A percentile compares a stretch with the other conserved stretches of the same genome.
Conservation (phyloP, 2,329 filamentous ascomycete genomes). For the Rhinocladiella mackenziei region DNA sequence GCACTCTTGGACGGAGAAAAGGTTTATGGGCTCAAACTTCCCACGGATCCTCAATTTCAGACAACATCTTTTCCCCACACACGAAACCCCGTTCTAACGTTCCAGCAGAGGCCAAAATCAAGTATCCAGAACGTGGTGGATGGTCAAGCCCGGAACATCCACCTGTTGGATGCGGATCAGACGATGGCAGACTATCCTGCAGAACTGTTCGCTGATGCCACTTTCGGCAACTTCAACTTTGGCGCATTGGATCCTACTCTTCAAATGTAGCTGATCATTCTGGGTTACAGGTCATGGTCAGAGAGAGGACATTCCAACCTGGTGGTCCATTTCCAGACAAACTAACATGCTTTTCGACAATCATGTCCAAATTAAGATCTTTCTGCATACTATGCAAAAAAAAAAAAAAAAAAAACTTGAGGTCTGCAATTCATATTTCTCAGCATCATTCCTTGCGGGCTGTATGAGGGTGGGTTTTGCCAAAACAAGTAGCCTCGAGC, state of each 20-base stretch:
- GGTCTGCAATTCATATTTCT: too few species aligned
- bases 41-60: neutral
- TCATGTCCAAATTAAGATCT: too few species aligned
- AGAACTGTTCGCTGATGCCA: slow-evolving; percentile 2
- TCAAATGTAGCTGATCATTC: slow-evolving; percentile 3
- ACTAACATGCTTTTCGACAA: too few species aligned
- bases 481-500: too few species aligned
- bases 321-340: too few species aligned
- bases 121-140: neutral
- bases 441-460: too few species aligned
- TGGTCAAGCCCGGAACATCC: neutral
- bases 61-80: neutral
- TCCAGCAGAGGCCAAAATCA: neutral
- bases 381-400: too few species aligned
- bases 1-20: neutral
- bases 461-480: too few species aligned
- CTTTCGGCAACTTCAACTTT: slow-evolving; percentile 8
- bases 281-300: too few species aligned
- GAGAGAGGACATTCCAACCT: too few species aligned
- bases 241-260: slow-evolving; percentile 5
- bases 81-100: neutral
- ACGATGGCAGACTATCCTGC: slow-evolving; percentile 4
- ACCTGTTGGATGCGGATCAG: neutral
- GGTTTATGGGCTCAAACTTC: neutral
- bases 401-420: too few species aligned